These are phyloP conservation scores for Phytophthora cactorum DNA, from an alignment of 352 stramenopile genomes.

Conservation along the genomic window DNA sequence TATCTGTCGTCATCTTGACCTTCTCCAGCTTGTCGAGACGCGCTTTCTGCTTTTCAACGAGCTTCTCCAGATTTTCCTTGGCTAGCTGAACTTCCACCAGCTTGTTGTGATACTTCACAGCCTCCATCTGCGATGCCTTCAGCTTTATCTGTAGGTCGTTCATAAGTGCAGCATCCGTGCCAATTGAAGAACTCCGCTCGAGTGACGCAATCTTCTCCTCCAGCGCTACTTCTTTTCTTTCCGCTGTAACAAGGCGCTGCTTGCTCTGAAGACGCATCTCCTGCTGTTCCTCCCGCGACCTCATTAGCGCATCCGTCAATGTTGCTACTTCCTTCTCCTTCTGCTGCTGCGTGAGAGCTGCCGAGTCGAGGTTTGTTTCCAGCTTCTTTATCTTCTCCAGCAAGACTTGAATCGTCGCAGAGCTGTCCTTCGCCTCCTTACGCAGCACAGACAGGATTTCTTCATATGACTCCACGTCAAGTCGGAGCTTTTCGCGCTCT, in stretches of 20 bases:
- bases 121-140: conserved; percentile 63
- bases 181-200: conserved; percentile 23
- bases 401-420: conserved; percentile 42
- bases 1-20: conserved; percentile 86
- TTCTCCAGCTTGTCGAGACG: conserved; percentile 83
- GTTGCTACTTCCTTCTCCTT: conserved; percentile 46
- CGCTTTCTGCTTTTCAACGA: conserved; percentile 59
- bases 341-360: conserved; percentile 28
- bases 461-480: conserved; percentile 75
- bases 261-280: conserved; percentile 70
- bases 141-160: conserved; percentile 21
- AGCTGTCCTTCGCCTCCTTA: conserved; percentile 58
- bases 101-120: conserved; percentile 57
- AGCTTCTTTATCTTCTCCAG: conserved; percentile 47
- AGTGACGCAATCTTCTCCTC: conserved; percentile 47
- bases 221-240: conserved; percentile 46
- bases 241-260: conserved; percentile 51
- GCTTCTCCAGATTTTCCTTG: conserved; percentile 52
- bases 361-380: conserved; percentile 33
- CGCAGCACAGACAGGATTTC: conserved; percentile 62
- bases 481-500: conserved; percentile 48
- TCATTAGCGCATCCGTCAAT: conserved; percentile 36
- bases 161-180: conserved; percentile 13
- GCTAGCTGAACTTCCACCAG: conserved; percentile 44
- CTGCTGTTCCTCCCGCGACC: conserved; percentile 56